These are phyloP conservation scores for Podila horticola DNA, from an alignment of 192 early-diverging fungal genomes.

Conservation along the genomic window DNA sequence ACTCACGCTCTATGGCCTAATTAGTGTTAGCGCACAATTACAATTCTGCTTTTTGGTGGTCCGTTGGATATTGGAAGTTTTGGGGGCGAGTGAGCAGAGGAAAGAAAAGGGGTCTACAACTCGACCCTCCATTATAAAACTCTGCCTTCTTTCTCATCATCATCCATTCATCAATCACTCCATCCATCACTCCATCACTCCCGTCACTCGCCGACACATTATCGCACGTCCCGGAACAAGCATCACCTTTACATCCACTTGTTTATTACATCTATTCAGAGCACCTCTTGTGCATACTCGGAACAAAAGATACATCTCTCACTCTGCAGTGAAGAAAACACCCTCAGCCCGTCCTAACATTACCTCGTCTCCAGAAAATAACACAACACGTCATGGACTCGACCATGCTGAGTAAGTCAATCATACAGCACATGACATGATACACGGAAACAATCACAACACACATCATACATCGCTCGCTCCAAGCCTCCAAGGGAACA, in stretches of 20 bases:
- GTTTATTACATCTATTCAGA: neutral
- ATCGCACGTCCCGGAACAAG: neutral
- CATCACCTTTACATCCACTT: neutral
- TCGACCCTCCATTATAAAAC: neutral
- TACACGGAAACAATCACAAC: too few relatives aligned
- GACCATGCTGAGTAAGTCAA: neutral
- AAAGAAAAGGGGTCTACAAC: neutral
- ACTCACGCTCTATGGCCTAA: too few relatives aligned
- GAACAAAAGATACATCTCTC: too few relatives aligned
- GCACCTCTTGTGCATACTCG: too few relatives aligned
- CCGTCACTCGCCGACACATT: neutral
- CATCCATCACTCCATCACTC: neutral
- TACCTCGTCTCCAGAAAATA: too few relatives aligned
- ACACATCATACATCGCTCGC: too few relatives aligned
- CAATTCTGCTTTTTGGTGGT: too few relatives aligned
- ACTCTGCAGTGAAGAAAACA: too few relatives aligned
- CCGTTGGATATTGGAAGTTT: too few relatives aligned
- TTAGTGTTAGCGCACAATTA: too few relatives aligned
- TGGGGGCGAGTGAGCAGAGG: neutral
- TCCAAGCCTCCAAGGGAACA: too few relatives aligned
- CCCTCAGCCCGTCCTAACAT: neutral
- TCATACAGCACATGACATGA: neutral
- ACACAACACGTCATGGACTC: constrained; percentile 2
- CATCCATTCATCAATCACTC: neutral
- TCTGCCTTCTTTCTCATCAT: neutral